These are phyloP conservation scores for Rutstroemia sp. DNA, from an alignment of 2,329 filamentous ascomycete genomes.

Conservation along the genomic window DNA sequence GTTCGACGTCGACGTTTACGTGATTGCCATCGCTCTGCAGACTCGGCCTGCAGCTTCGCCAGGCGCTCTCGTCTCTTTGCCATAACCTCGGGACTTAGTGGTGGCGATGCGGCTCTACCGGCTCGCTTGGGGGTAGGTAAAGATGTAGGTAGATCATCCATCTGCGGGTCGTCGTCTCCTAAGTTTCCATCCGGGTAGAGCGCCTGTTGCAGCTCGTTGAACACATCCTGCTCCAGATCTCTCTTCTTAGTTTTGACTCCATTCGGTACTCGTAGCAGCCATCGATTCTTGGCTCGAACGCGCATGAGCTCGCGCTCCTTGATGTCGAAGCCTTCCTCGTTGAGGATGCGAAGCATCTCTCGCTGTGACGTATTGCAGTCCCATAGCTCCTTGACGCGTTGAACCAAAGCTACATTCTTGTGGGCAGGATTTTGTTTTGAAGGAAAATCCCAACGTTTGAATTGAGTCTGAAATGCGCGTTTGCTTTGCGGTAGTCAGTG, in stretches of 20 bases:
- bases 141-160: constrained; percentile 14
- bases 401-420: constrained; percentile 59
- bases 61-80: constrained; percentile 47
- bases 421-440: constrained; percentile 65
- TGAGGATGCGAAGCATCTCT: constrained; percentile 65
- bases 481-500: constrained; percentile 42
- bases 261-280: constrained; percentile 55
- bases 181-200: constrained; percentile 27
- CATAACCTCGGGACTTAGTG: constrained; percentile 38
- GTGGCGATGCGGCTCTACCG: constrained; percentile 25
- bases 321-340: constrained; percentile 65
- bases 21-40: constrained; percentile 52
- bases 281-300: constrained; percentile 60
- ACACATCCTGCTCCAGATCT: constrained; percentile 28
- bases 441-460: constrained; percentile 73
- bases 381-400: constrained; percentile 70
- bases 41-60: constrained; percentile 48
- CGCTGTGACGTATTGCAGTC: constrained; percentile 63
- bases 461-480: constrained; percentile 68
- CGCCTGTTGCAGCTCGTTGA: constrained; percentile 29
- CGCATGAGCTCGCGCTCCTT: constrained; percentile 64
- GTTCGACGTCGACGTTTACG: constrained; percentile 63
- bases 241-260: constrained; percentile 42
- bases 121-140: constrained; percentile 12
- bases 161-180: constrained; percentile 23